Evolutionary conservation across 2,329 filamentous ascomycete genomes (phyloP), one percentile per base, ranked within the genome.

Genomic region (Penicillium sp.): DNA sequence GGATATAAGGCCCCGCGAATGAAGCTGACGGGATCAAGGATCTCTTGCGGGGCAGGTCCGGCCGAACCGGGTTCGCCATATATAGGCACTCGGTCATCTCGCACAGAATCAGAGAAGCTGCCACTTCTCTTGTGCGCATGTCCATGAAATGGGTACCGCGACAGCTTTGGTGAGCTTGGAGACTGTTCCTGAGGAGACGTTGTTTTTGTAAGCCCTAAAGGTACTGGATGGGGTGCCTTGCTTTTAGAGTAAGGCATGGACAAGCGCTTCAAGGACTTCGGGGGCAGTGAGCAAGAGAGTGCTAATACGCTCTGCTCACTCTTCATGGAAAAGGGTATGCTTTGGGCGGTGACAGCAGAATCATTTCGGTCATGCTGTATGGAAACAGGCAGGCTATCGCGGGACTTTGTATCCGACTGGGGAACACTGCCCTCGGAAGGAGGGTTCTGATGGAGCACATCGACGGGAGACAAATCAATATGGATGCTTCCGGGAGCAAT

Each of bases 1-100:
- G 93, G 91, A 64, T 96, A 86, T 6, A 97, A 75, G 61, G 93
- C 91, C 15, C 95, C 95, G 55, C 94, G 87, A 22, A 98, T 93
- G 40, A 99, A 85, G 66, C 91, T 94, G 10, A 93, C 92, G 4
- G 90, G 88, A 70, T 92, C 89, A 13, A 90, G 87, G 24, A 89
- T 81, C 10, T 88, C 83, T 65, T 89, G 83, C 15, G 88, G 77
- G 17, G 89, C 72, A 78, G 75, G 24, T 79, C 74, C 54, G 74
- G 67, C 55, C 76, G 73, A 60, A 35, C 83, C 75, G 40, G 76
- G 71, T 61, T 83, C 81, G 35, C 80, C 77, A 4, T 83, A 82
- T 9, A 86, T 70, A 1, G 84, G 84, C 12, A 83, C 78, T 58
- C 86, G 78, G 80, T 89, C 77, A 72, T 95, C 91, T 68, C 92